phyloP scores from a whole-genome alignment of 2,329 filamentous ascomycete species.

The Ascochyta fabae region DNA sequence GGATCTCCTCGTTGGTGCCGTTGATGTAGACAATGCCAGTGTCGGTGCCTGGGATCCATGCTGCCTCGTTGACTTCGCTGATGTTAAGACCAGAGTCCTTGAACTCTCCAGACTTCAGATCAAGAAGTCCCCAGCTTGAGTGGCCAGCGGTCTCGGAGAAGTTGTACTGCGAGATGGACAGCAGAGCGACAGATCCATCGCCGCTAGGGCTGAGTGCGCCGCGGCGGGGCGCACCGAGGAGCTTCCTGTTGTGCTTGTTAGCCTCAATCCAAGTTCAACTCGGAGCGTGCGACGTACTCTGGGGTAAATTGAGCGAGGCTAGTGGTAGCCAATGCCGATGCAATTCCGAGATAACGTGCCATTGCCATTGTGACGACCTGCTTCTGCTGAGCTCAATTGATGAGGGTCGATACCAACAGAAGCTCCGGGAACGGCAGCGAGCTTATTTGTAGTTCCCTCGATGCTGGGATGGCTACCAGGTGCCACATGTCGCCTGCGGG shows the following conservation, averaged over 20 bases:
- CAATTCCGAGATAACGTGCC: conserved; percentile 44
- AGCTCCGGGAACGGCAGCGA: conserved; percentile 23
- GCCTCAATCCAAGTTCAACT: background rate
- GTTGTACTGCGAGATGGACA: conserved; percentile 76
- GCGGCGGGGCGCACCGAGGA: conserved; percentile 77
- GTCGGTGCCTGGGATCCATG: conserved; percentile 44
- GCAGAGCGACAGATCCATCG: conserved; percentile 68
- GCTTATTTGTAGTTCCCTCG: conserved; percentile 31
- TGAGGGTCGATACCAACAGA: conserved; percentile 29
- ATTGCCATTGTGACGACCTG: conserved; percentile 40
- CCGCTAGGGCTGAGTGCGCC: conserved; percentile 71
- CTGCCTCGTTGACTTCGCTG: conserved; percentile 43
- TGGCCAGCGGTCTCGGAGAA: conserved; percentile 74
- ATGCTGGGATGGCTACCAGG: conserved; percentile 17
- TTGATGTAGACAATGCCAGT: conserved; percentile 68
- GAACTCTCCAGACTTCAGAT: conserved; percentile 43
- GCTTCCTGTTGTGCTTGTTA: conserved; percentile 28
- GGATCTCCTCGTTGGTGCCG: conserved; percentile 64
- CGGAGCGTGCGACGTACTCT: conserved; percentile 33
- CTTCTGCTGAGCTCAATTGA: conserved; percentile 37
- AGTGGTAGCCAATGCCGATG: conserved; percentile 42
- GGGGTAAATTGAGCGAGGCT: conserved; percentile 44
- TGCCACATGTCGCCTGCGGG: conserved; percentile 19
- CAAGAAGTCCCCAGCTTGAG: conserved; percentile 56
- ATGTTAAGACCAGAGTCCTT: conserved; percentile 39